Evolutionary conservation across 345 rosid species (phyloP).

Genomic region (Gossypium sturtianum): DNA sequence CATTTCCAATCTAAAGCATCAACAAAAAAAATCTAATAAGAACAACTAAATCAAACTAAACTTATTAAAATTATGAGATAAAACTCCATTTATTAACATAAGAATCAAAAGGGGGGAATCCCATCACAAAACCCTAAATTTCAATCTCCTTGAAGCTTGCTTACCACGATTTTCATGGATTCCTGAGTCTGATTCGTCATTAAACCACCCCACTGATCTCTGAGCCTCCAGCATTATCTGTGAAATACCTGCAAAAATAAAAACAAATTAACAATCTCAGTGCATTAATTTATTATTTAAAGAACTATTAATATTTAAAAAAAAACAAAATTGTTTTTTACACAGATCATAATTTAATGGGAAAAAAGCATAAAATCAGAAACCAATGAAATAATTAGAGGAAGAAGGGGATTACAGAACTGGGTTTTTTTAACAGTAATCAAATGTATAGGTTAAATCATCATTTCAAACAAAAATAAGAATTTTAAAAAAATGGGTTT

Average conservation of each 20-base stretch:
- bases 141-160: slow-evolving; percentile 2
- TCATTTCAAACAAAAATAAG: background rate
- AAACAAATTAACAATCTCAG: background rate
- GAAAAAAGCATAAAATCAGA: background rate
- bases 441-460: background rate
- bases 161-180: background rate
- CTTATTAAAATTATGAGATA: background rate
- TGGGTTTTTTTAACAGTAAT: background rate
- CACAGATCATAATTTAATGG: too few relatives aligned
- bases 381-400: background rate
- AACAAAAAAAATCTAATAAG: background rate
- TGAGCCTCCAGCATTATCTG: slow-evolving; percentile 8
- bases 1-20: background rate
- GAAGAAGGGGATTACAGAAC: background rate
- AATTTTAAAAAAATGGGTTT: background rate
- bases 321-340: too few relatives aligned
- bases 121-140: background rate
- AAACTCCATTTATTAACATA: background rate
- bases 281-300: too few relatives aligned
- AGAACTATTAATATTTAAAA: too few relatives aligned
- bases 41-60: background rate
- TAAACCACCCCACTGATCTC: slow-evolving; percentile 1
- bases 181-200: background rate
- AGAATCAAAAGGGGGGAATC: background rate
- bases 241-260: slow-evolving; percentile 9